phyloP scores from a whole-genome alignment of 2,329 filamentous ascomycete species.

The Claviceps sp. region DNA sequence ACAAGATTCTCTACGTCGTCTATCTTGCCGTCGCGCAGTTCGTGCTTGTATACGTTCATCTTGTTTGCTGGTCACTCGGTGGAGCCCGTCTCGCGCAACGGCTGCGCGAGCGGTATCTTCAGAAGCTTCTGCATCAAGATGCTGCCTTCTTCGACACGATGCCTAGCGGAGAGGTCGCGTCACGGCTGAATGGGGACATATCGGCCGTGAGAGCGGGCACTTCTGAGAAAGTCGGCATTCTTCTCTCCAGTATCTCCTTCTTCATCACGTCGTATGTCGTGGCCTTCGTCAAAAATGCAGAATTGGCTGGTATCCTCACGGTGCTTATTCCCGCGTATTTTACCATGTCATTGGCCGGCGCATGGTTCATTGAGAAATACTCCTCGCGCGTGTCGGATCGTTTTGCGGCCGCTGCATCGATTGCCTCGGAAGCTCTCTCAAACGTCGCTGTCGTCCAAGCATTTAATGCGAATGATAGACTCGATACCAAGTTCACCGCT shows the following conservation, averaged over 20 bases:
- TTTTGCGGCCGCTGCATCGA: slow-evolving; percentile 36
- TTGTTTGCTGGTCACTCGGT: slow-evolving; percentile 43
- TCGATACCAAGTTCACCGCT: slow-evolving; percentile 28
- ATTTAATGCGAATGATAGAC: slow-evolving; percentile 35
- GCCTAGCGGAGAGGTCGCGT: slow-evolving; percentile 41
- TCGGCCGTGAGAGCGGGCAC: slow-evolving; percentile 46
- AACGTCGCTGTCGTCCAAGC: slow-evolving; percentile 28
- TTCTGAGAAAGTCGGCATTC: slow-evolving; percentile 48
- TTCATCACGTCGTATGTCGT: slow-evolving; percentile 38
- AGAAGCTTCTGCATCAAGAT: slow-evolving; percentile 41
- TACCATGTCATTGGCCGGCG: slow-evolving; percentile 37
- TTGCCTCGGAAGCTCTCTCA: slow-evolving; percentile 40
- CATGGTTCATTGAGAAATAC: slow-evolving; percentile 35
- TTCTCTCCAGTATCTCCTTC: slow-evolving; percentile 33
- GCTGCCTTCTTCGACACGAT: slow-evolving; percentile 42
- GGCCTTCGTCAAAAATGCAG: slow-evolving; percentile 34
- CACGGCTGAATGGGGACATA: slow-evolving; percentile 44
- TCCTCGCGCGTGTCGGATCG: slow-evolving; percentile 28
- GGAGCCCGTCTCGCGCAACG: slow-evolving; percentile 44
- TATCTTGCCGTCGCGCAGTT: slow-evolving; percentile 48
- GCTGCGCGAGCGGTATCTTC: slow-evolving; percentile 41
- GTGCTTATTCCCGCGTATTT: slow-evolving; percentile 43
- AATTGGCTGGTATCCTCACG: slow-evolving; percentile 43
- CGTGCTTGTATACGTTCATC: slow-evolving; percentile 41
- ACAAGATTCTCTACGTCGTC: slow-evolving; percentile 40